A percentile compares a stretch with the other conserved stretches of the same genome.
These are phyloP conservation scores for Claviceps pazoutovae DNA, from an alignment of 2,329 filamentous ascomycete genomes.

Conservation along the genomic window DNA sequence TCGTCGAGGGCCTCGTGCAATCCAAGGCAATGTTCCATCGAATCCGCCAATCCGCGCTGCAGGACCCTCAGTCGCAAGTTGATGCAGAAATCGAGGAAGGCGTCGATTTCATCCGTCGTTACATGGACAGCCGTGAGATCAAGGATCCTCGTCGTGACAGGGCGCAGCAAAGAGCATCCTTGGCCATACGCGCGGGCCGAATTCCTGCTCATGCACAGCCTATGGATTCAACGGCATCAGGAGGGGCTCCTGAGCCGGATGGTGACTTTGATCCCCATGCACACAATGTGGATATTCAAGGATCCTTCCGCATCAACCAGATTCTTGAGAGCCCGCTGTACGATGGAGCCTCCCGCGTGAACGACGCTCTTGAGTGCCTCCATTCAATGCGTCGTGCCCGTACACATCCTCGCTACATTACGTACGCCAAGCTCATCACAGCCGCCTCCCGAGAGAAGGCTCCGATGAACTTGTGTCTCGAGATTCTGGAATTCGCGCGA, in stretches of 20 bases:
- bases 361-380: constrained; percentile 70
- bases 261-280: constrained; percentile 71
- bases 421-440: constrained; percentile 88
- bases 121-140: constrained; percentile 43
- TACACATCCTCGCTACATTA: constrained; percentile 87
- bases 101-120: constrained; percentile 51
- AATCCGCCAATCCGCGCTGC: constrained; percentile 48
- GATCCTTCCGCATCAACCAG: constrained; percentile 80
- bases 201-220: constrained; percentile 22
- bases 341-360: constrained; percentile 57
- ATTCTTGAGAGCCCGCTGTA: constrained; percentile 70
- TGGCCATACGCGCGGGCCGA: constrained; percentile 14
- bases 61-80: constrained; percentile 38
- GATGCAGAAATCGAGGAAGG: constrained; percentile 79
- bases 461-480: constrained; percentile 68
- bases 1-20: constrained; percentile 66
- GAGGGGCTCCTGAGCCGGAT: too few species aligned
- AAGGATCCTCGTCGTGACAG: constrained; percentile 39
- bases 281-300: constrained; percentile 81
- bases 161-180: constrained; percentile 30
- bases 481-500: constrained; percentile 80
- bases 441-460: constrained; percentile 67
- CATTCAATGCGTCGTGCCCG: constrained; percentile 87
- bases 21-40: constrained; percentile 77
- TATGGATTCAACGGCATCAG: background rate